Conservation (phyloP, 768 basidiomycete genomes). For the Xerocomellus chrysenteron region DNA sequence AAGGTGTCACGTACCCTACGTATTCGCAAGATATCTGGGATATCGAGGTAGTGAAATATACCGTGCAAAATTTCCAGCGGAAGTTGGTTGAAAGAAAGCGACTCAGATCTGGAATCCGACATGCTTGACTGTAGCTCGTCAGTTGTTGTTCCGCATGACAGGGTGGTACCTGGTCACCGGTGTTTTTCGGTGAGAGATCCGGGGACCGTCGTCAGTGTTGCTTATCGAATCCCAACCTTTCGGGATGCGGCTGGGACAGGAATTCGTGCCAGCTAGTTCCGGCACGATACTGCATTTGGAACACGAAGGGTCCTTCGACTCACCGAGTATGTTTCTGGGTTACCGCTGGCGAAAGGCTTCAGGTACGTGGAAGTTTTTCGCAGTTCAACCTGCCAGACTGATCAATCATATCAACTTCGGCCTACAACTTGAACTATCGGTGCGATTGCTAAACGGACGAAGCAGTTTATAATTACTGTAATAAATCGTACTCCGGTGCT, state of each 20-base stretch:
- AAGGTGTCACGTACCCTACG: slow-evolving; percentile 15
- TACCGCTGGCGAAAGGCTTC: slow-evolving; percentile 33
- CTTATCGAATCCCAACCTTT: no score
- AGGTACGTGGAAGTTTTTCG: slow-evolving; percentile 36
- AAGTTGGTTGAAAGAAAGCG: slow-evolving; percentile 8
- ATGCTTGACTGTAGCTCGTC: no score
- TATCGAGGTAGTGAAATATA: slow-evolving; percentile 13
- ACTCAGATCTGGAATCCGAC: no score
- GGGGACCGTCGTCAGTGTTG: no score
- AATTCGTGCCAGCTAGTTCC: no score
- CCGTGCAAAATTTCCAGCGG: slow-evolving; percentile 11
- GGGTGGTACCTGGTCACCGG: no score
- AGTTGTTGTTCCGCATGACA: no score
- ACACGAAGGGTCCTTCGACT: no score
- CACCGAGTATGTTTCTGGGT: slow-evolving; percentile 20
- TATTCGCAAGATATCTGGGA: slow-evolving; percentile 16
- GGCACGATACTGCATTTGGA: no score
- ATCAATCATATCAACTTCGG: neutral
- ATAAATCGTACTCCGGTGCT: neutral
- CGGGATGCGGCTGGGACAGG: no score
- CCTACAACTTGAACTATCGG: neutral
- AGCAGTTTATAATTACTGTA: neutral
- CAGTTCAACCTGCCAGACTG: neutral
- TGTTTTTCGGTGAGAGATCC: no score
- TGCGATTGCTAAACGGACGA: neutral